Base-by-base conservation (phyloP, 2,329 filamentous ascomycete species). In the Ophiostoma sp. region DNA sequence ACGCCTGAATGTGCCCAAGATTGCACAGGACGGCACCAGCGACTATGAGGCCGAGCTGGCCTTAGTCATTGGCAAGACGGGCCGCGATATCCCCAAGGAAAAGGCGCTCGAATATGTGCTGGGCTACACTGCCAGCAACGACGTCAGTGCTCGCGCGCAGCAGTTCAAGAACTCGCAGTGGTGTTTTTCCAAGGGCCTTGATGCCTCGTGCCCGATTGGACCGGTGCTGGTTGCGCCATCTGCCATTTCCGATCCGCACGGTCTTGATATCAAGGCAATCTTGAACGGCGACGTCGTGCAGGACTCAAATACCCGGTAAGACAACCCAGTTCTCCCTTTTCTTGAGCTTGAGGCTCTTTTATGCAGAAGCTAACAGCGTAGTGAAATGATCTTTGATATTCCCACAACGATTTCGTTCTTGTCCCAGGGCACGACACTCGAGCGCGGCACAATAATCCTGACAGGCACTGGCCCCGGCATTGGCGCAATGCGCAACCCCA, bases 391-490 rank as follows among this genome's bases (percentile, higher is more conserved):
- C 44, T 81, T 80, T 71, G 72, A 74, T n/a, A 76, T 82, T 41
- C 72, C 77, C 11, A 75, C 79, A 52, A 77, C 76, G 7, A 77
- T 80, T 54, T 73, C 78, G 13, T 80, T 77, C 41, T 67, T 80
- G 4, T 79, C 77, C 1, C 77, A 79, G 66, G 79, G 79, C 15
- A 80, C 77, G 3, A 81, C 79, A 2, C 73, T 81, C 10, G 76
- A 76, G 64, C 73, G 76, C n/a, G 79, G 79, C 5, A 81, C 79
- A 2, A 68, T 80, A 27, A 79, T 81, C 65, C 78, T 81, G 76
- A 81, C 79, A 1, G 80, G 80, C 4, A 82, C 81, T 1, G 78
- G 78, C 0, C 77, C 79, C 0, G 81, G 82, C 33, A 81, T 83
- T 23, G 82, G 82, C 5, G 77, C 78, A 3, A 79, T 79, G 74